phyloP scores from a whole-genome alignment of 139 green algal genomes.

The Parachlorella kessleri region DNA sequence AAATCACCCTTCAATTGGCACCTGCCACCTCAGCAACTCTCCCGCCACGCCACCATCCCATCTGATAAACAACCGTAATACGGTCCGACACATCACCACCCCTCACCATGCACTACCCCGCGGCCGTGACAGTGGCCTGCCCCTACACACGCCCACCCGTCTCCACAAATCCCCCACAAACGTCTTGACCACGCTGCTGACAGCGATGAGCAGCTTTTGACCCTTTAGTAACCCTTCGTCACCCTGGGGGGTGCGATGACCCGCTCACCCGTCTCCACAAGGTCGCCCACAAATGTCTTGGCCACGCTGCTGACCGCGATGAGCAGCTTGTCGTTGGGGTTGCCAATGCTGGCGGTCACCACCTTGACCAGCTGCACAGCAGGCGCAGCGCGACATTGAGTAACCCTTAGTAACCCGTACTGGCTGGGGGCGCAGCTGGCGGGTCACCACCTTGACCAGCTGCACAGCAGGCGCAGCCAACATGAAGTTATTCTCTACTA shows the following conservation, averaged over 20 bases:
- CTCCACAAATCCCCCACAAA: conserved; percentile 84
- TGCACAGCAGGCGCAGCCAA: too few species aligned
- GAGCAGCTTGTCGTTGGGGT: conserved; percentile 41
- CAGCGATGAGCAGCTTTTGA: conserved; percentile 64
- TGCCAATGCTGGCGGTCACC: conserved; percentile 26
- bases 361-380: conserved; percentile 46
- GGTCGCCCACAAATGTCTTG: conserved; percentile 82
- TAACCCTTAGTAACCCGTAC: too few species aligned
- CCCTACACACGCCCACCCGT: conserved; percentile 47
- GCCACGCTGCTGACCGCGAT: conserved; percentile 71
- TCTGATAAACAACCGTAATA: background rate
- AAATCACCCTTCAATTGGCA: too few species aligned
- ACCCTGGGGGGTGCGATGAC: too few species aligned
- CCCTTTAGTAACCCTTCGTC: too few species aligned
- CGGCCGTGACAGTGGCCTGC: too few species aligned
- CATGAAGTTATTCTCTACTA: too few species aligned
- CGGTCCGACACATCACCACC: background rate
- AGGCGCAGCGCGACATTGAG: too few species aligned
- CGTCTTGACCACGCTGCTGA: conserved; percentile 73
- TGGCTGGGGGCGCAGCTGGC: too few species aligned
- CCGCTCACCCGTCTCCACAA: conserved; percentile 66
- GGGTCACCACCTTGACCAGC: conserved; percentile 50
- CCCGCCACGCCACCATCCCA: background rate
- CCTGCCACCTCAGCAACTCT: too few species aligned
- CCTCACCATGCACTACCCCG: background rate